Percentiles rank a stretch among this genome's conserved stretches.
Conservation (phyloP, 2,329 filamentous ascomycete genomes). For the Aspergillus quadrilineatus region DNA sequence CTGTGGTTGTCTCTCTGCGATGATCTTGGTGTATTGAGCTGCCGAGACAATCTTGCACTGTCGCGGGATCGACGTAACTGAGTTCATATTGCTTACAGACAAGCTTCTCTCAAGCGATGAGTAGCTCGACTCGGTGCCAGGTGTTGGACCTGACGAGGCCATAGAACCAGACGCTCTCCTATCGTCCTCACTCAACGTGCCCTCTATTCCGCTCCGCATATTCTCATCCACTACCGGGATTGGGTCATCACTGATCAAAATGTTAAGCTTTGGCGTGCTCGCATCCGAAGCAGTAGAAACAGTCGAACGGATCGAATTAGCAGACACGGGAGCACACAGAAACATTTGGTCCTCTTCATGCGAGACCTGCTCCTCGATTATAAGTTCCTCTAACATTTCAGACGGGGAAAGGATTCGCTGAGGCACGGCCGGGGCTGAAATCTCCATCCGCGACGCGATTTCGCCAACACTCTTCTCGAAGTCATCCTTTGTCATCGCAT, state of each 20-base stretch:
- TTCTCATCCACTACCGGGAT: background rate
- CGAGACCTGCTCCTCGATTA: background rate
- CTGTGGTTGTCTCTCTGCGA: slow-evolving; percentile 11
- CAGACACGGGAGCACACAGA: background rate
- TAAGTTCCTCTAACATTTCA: background rate
- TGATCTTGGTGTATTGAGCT: slow-evolving; percentile 17
- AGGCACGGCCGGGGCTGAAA: background rate
- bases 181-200: background rate
- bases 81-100: slow-evolving; percentile 11
- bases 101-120: slow-evolving; percentile 19
- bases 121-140: slow-evolving; percentile 23
- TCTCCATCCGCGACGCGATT: background rate
- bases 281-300: background rate
- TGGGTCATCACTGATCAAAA: background rate
- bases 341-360: background rate
- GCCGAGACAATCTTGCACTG: slow-evolving; percentile 14
- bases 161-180: background rate
- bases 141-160: slow-evolving; percentile 7
- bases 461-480: background rate
- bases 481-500: slow-evolving; percentile 15
- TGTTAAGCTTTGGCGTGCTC: background rate
- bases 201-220: background rate
- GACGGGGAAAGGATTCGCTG: background rate
- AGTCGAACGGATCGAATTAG: background rate
- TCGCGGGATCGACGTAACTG: slow-evolving; percentile 8